Evolutionary conservation across 2,329 filamentous ascomycete species (phyloP).

Genomic region (Cladophialophora immunda): DNA sequence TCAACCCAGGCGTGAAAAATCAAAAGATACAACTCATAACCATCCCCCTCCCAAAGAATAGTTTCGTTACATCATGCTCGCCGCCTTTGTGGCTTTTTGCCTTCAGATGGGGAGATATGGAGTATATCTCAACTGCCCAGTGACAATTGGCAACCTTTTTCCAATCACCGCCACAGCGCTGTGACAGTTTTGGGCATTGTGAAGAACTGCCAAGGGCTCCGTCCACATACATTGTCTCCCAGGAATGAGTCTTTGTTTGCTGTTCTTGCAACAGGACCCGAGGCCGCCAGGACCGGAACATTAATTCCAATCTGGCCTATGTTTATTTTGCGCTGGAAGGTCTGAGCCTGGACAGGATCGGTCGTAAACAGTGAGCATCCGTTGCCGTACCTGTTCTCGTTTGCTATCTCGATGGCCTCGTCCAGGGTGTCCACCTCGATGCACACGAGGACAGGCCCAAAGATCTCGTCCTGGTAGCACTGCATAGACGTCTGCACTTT

Average conservation of each 20-base stretch:
- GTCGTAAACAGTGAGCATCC: slow-evolving; percentile 49
- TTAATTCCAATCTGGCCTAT: slow-evolving; percentile 45
- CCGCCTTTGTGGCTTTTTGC: too few species aligned
- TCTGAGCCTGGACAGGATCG: slow-evolving; percentile 44
- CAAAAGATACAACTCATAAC: not conserved
- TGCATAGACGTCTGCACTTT: slow-evolving; percentile 66
- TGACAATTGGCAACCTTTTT: too few species aligned
- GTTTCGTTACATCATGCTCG: not conserved
- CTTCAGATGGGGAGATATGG: too few species aligned
- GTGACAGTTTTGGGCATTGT: slow-evolving; percentile 27
- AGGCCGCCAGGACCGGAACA: slow-evolving; percentile 43
- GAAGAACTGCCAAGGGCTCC: slow-evolving; percentile 20
- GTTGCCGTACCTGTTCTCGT: slow-evolving; percentile 46
- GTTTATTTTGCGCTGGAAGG: slow-evolving; percentile 47
- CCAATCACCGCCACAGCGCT: slow-evolving; percentile 21
- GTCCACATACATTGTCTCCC: slow-evolving; percentile 34
- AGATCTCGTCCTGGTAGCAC: slow-evolving; percentile 68
- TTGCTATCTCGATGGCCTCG: slow-evolving; percentile 60
- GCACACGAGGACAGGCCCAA: slow-evolving; percentile 70
- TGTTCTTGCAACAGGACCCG: slow-evolving; percentile 41
- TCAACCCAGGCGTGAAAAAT: not conserved
- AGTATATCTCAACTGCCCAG: too few species aligned
- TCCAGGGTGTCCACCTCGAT: slow-evolving; percentile 72
- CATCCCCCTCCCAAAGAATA: not conserved
- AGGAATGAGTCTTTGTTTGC: slow-evolving; percentile 44